Evolutionary conservation across 2,329 filamentous ascomycete genomes (phyloP).

Genomic region (Trichoderma gracile): DNA sequence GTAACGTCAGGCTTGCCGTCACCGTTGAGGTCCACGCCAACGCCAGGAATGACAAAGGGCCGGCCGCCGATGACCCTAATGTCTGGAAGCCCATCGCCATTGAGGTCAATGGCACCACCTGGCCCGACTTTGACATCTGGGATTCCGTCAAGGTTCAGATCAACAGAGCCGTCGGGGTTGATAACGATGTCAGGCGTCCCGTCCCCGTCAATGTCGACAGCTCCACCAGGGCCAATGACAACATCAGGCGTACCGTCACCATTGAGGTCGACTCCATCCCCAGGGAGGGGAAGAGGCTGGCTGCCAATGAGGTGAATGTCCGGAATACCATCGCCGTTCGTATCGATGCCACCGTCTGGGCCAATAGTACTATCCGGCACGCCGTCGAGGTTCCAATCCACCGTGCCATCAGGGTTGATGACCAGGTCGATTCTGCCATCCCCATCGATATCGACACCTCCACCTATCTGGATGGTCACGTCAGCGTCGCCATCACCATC

Average conservation of each 20-base stretch:
- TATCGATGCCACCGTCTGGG: neutral
- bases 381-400: neutral
- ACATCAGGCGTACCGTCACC: conserved; percentile 5
- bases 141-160: neutral
- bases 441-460: neutral
- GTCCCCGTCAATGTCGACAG: neutral
- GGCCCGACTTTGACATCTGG: conserved; percentile 1
- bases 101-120: neutral
- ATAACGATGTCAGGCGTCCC: neutral
- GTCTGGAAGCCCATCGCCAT: conserved; percentile 13
- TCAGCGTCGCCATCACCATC: conserved; percentile 5
- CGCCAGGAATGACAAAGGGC: neutral
- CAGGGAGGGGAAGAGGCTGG: neutral
- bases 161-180: neutral
- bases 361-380: neutral
- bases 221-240: neutral
- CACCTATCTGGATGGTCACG: neutral
- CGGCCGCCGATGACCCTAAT: neutral
- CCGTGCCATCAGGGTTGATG: neutral
- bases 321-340: neutral
- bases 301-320: neutral
- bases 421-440: neutral
- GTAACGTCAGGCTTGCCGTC: conserved; percentile 14
- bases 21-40: conserved; percentile 9
- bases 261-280: neutral